Evolutionary conservation across 2,329 filamentous ascomycete genomes (phyloP).

Genomic region (Fusarium illudens): DNA sequence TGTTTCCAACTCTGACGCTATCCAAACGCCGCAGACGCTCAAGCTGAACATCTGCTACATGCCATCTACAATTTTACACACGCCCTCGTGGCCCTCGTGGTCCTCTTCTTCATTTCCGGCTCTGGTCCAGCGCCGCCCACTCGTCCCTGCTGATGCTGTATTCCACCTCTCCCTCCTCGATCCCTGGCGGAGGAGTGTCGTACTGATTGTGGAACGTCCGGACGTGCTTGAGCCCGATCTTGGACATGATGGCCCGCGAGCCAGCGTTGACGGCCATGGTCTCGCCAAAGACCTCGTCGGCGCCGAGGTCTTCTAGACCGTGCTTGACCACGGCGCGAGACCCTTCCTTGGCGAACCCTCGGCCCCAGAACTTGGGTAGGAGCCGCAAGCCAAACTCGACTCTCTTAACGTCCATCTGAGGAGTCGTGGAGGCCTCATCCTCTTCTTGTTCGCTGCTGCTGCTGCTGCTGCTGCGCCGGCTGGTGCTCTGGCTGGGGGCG

Average conservation of each 20-base stretch:
- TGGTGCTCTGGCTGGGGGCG: conserved; percentile 33
- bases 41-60: background rate
- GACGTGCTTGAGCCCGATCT: conserved; percentile 31
- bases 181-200: conserved; percentile 36
- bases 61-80: background rate
- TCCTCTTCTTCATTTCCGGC: background rate
- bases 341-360: conserved; percentile 45
- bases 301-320: conserved; percentile 41
- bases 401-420: conserved; percentile 17
- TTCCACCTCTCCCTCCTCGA: conserved; percentile 42
- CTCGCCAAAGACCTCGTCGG: conserved; percentile 39
- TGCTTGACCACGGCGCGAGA: conserved; percentile 41
- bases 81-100: too few species aligned
- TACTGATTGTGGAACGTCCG: conserved; percentile 39
- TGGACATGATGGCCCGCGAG: conserved; percentile 37
- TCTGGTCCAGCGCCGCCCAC: conserved; percentile 24
- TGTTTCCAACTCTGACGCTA: background rate
- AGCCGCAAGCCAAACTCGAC: conserved; percentile 43
- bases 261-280: conserved; percentile 45
- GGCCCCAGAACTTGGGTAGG: conserved; percentile 42
- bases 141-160: conserved; percentile 35
- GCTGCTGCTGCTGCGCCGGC: background rate
- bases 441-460: background rate
- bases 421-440: conserved; percentile 1
- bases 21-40: background rate